These are phyloP conservation scores for Coemansia sp. DNA, from an alignment of 192 early-diverging fungal genomes.

Conservation along the genomic window DNA sequence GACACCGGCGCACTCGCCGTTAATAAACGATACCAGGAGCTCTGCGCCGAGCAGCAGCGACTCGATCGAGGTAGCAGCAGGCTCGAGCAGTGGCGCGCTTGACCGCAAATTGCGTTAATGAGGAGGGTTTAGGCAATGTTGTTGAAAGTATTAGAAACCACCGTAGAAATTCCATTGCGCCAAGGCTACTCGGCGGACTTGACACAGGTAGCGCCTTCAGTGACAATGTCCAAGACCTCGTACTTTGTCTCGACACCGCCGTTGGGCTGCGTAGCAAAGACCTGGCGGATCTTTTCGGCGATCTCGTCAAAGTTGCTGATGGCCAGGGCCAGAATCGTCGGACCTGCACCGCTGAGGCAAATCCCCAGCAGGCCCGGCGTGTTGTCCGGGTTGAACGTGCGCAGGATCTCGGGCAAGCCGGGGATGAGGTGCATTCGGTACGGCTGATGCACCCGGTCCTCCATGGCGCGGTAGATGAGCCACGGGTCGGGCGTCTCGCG, in stretches of 20 bases:
- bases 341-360: conserved; percentile 93
- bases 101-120: conserved; percentile 11
- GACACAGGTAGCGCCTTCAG: conserved; percentile 34
- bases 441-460: conserved; percentile 93
- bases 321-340: conserved; percentile 89
- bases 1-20: too few species aligned
- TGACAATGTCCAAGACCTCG: conserved; percentile 45
- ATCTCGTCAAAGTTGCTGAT: conserved; percentile 80
- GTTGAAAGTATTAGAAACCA: background rate
- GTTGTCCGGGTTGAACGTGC: conserved; percentile 63
- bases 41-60: background rate
- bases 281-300: conserved; percentile 47
- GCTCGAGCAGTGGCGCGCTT: background rate
- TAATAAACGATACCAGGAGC: background rate
- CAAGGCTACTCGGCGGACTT: too few species aligned
- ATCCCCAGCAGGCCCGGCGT: conserved; percentile 84
- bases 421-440: conserved; percentile 93
- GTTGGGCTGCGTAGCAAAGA: conserved; percentile 37
- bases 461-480: conserved; percentile 88
- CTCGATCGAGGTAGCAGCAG: background rate
- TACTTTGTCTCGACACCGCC: conserved; percentile 33
- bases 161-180: background rate
- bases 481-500: conserved; percentile 64
- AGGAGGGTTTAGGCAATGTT: background rate
- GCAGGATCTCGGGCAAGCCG: conserved; percentile 82